Conservation (phyloP, 768 basidiomycete genomes). For the Tubosaeta brunneosetosa region DNA sequence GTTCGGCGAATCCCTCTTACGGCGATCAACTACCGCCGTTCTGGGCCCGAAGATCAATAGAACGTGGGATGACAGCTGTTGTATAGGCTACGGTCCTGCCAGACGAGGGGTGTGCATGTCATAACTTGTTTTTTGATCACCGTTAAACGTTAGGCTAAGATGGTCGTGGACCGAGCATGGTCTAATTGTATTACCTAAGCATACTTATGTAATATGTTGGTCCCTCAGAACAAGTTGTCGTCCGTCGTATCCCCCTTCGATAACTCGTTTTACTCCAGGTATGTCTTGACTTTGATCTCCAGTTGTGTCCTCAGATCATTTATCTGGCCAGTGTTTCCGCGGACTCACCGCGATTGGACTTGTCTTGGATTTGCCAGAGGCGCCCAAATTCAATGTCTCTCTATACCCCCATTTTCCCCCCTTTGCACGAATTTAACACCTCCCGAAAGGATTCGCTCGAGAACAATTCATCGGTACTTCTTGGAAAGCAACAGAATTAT, state of each 20-base stretch:
- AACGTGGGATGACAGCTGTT: slow-evolving; percentile 1
- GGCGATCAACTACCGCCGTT: slow-evolving; percentile 15
- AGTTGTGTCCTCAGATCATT: not conserved
- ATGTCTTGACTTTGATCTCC: not conserved
- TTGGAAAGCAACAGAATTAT: slow-evolving; percentile 16
- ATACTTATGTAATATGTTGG: slow-evolving; percentile 12
- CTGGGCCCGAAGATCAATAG: slow-evolving; percentile 12
- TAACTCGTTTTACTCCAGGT: slow-evolving; percentile 4
- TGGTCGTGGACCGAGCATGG: not conserved
- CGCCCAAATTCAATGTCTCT: slow-evolving; percentile 26
- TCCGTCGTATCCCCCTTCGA: not conserved
- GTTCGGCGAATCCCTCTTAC: slow-evolving; percentile 17
- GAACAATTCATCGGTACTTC: not conserved
- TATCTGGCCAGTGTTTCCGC: not conserved
- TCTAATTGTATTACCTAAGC: slow-evolving; percentile 10
- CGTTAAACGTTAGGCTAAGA: not conserved
- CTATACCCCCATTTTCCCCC: slow-evolving; percentile 33
- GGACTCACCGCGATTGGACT: not conserved
- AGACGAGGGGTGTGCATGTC: not conserved
- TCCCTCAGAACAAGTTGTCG: not conserved
- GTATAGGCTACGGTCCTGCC: not conserved
- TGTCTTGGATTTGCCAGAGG: not conserved
- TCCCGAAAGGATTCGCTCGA: slow-evolving; percentile 7
- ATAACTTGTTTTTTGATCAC: not conserved
- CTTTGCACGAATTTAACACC: slow-evolving; percentile 9